Evolutionary conservation across 2,329 filamentous ascomycete species (phyloP), one percentile per base, ranked within the genome.

Genomic region (Diaporthe sp.): DNA sequence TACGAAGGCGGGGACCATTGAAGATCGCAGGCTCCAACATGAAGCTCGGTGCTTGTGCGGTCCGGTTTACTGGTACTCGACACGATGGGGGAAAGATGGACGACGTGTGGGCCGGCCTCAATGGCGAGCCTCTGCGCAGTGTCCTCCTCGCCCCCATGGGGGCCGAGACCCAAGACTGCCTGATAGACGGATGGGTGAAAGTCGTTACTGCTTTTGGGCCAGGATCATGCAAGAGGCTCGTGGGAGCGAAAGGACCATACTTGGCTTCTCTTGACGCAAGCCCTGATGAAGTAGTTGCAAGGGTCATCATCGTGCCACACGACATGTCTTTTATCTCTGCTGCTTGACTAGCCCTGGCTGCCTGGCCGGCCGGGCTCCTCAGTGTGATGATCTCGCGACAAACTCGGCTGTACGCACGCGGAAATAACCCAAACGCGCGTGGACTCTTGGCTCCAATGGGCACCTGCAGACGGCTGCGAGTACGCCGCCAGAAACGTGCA

Each of bases 161-260:
- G 58, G 58, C 58, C 46, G 59, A 57, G 58, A 28, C 34, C 25
- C 65, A 69, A 28, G 65, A 53, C 34, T 55, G 34, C 3, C 8
- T 53, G 46, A 68, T 17, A 37, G 31, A 53, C 34, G 65, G 34
- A 42, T 2, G 37, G n/a, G n/a, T 55, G 65, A 42, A 69, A 69
- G 34, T 69, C 49, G 34, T 69, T 69, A 55, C 65, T 68, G 28
- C 31, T 53, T 73, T 55, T 17, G 53, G 57, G 57, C 25, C 37
- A n/a, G 34, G 19, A 42, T 25, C 44, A 73, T 62, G 70, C 46
- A 39, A 10, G 42, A 53, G 15, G 17, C 7, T 42, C 37, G 49
- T 62, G 46, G 37, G 46, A 2, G 19, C 39, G 34, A 73, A 73
- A 57, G 58, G 46, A 73, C 70, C 58, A 65, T 73, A 65, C 71